These are phyloP conservation scores for Cylindrotheca closterium DNA, from an alignment of 108 stramenopile genomes.

Conservation along the genomic window DNA sequence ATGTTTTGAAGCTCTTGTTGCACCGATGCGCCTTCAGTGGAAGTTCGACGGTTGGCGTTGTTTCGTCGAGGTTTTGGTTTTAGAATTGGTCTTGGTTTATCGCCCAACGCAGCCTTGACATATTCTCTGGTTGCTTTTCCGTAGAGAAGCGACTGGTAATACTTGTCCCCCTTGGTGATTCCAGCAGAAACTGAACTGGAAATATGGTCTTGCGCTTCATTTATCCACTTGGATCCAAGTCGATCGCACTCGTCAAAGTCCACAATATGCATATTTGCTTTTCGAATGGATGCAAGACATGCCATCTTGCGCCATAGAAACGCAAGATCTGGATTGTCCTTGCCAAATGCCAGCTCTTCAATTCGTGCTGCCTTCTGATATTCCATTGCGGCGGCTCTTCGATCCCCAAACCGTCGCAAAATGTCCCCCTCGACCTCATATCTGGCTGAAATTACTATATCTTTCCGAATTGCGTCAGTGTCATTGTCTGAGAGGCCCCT, in stretches of 20 bases:
- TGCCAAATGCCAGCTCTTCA: conserved; percentile 19
- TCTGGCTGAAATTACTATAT: conserved; percentile 5
- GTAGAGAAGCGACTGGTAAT: conserved; percentile 5
- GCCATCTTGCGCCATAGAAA: conserved; percentile 25
- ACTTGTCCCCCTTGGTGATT: conserved; percentile 14
- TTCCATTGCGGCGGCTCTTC: conserved; percentile 1
- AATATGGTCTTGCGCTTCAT: not conserved
- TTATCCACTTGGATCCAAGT: conserved; percentile 10
- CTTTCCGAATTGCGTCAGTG: conserved; percentile 10
- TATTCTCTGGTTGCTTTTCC: conserved; percentile 5
- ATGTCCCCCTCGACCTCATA: conserved; percentile 16
- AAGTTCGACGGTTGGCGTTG: not conserved
- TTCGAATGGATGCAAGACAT: conserved; percentile 8
- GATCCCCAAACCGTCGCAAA: conserved; percentile 8
- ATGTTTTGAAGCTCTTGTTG: not conserved
- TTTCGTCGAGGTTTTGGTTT: not conserved
- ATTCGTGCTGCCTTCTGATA: conserved; percentile 16
- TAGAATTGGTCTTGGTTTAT: not conserved
- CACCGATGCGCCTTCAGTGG: not conserved
- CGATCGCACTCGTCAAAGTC: conserved; percentile 17
- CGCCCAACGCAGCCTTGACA: not conserved
- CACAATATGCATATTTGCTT: not conserved
- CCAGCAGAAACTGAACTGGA: not conserved
- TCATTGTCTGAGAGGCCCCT: not conserved
- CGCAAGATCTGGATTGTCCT: conserved; percentile 25